Conservation (phyloP, 2,329 filamentous ascomycete genomes). For the Trichophaea hybrida region DNA sequence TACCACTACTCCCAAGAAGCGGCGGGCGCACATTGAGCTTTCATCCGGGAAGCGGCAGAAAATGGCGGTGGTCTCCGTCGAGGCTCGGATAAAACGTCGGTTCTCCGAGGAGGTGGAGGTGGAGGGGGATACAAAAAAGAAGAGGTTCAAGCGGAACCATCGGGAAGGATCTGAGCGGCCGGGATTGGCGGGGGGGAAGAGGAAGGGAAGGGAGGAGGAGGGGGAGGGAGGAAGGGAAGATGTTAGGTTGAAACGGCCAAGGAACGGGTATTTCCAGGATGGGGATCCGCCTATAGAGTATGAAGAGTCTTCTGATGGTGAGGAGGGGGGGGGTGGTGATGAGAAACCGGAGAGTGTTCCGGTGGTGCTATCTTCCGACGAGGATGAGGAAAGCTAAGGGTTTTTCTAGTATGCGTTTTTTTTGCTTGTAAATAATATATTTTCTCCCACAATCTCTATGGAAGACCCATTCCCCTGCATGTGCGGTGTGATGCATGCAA, state of each 20-base stretch:
- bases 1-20: neutral
- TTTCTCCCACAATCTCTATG: neutral
- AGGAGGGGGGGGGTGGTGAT: neutral
- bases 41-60: no score
- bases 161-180: neutral
- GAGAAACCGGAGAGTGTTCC: neutral
- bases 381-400: neutral
- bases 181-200: neutral
- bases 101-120: neutral
- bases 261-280: neutral
- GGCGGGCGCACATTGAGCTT: no score
- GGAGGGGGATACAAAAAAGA: neutral
- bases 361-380: neutral
- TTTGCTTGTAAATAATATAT: neutral
- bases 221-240: neutral
- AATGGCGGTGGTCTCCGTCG: neutral
- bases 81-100: neutral
- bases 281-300: neutral
- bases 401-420: neutral
- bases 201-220: neutral
- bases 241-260: neutral
- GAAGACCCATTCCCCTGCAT: no score
- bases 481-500: no score
- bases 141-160: neutral
- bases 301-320: neutral